phyloP scores from a whole-genome alignment of 345 rosid species.

The Diplotaxis tenuifolia region DNA sequence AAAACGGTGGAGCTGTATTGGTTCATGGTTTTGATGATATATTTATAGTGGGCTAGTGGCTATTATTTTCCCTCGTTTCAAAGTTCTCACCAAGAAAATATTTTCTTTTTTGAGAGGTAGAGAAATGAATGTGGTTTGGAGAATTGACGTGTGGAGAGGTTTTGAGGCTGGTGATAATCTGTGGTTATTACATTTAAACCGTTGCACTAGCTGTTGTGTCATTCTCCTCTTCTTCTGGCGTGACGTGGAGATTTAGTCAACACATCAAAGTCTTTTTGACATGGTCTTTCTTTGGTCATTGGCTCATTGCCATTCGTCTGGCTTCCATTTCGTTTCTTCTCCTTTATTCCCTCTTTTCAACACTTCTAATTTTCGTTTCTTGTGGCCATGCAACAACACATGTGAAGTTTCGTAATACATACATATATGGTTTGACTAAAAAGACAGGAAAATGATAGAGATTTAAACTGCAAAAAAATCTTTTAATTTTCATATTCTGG shows the following conservation, averaged over 20 bases:
- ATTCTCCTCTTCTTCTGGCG: not conserved
- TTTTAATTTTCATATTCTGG: not conserved
- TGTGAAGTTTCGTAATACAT: not conserved
- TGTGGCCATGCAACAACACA: not conserved
- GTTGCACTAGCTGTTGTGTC: not conserved
- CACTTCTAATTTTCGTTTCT: not conserved
- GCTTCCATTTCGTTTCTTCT: conserved; percentile 11
- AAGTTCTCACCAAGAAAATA: not conserved
- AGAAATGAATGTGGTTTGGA: conserved; percentile 20
- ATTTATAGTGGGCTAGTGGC: not conserved
- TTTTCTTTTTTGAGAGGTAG: not conserved
- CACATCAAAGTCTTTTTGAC: conserved; percentile 17
- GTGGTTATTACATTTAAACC: conserved; percentile 16
- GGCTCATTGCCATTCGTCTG: too few relatives aligned
- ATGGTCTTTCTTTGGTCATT: too few relatives aligned
- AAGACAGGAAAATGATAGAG: not conserved
- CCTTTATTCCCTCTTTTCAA: not conserved
- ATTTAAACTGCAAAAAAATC: not conserved
- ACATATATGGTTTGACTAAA: not conserved
- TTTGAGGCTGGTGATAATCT: conserved; percentile 15
- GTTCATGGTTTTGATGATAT: conserved; percentile 17
- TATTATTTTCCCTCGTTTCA: not conserved
- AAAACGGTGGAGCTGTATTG: conserved; percentile 24
- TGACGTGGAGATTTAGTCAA: conserved; percentile 38
- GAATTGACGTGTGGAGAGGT: conserved; percentile 22